Conservation (phyloP, 495 filamentous ascomycete genomes). For the Hypoxylon fragiforme region DNA sequence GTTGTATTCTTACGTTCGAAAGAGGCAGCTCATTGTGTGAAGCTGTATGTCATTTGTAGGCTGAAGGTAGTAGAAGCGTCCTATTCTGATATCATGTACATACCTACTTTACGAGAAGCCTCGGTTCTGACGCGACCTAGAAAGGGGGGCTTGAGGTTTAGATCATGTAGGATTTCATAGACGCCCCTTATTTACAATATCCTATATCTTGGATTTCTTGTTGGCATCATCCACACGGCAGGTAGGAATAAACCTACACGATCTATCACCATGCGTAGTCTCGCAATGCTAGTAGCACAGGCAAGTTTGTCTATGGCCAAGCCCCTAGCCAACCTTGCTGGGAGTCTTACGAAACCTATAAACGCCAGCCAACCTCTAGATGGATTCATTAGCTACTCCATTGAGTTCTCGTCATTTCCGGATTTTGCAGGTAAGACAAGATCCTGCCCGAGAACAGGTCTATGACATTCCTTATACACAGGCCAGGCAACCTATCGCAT, state of each 20-base stretch:
- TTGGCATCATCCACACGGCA: not conserved
- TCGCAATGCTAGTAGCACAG: constrained; percentile 21
- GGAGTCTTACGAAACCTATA: constrained; percentile 11
- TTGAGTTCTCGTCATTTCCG: constrained; percentile 65
- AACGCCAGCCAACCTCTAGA: constrained; percentile 50
- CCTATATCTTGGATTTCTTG: not conserved
- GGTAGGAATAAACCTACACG: not conserved
- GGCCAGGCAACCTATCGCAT: constrained; percentile 47
- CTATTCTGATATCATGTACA: too few relatives aligned
- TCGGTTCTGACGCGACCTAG: too few relatives aligned
- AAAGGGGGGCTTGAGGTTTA: too few relatives aligned
- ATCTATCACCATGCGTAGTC: constrained; percentile 22
- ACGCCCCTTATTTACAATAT: too few relatives aligned
- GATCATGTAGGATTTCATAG: too few relatives aligned
- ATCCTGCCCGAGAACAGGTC: not conserved
- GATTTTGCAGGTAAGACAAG: constrained; percentile 58
- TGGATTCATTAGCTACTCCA: constrained; percentile 61
- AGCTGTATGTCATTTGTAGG: too few relatives aligned
- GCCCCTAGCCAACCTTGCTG: constrained; percentile 5
- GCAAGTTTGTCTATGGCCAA: constrained; percentile 23
- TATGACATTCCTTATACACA: constrained; percentile 1
- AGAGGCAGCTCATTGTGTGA: constrained; percentile 23
- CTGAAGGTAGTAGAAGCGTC: too few relatives aligned
- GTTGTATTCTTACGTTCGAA: constrained; percentile 16
- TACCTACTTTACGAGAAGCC: too few relatives aligned